Evolutionary conservation across 2,329 filamentous ascomycete genomes (phyloP).

Genomic region (Xylogone sp.): DNA sequence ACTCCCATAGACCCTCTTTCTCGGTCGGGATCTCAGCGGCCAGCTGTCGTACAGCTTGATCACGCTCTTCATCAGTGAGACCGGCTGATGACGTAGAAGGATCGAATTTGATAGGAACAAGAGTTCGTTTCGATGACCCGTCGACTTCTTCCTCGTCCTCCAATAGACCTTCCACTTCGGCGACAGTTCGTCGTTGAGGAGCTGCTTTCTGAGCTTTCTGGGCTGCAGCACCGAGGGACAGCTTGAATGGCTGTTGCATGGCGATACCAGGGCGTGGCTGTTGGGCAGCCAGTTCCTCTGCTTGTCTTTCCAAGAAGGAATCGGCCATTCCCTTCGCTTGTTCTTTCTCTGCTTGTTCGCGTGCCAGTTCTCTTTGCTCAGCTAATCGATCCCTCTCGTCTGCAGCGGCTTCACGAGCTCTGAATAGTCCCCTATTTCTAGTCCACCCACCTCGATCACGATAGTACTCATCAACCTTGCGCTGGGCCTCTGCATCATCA

Average conservation of each 20-base stretch:
- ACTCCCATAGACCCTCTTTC: conserved; percentile 84
- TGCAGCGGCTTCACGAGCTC: conserved; percentile 67
- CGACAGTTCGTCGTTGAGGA: conserved; percentile 71
- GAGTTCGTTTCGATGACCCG: conserved; percentile 63
- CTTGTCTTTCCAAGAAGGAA: conserved; percentile 83
- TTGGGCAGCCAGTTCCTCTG: conserved; percentile 65
- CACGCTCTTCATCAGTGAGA: conserved; percentile 83
- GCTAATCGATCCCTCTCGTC: conserved; percentile 80
- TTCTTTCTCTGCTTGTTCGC: conserved; percentile 68
- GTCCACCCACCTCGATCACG: conserved; percentile 81
- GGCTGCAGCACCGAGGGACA: conserved; percentile 85
- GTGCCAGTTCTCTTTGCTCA: conserved; percentile 71
- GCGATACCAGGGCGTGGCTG: conserved; percentile 31
- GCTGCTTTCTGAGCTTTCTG: conserved; percentile 63
- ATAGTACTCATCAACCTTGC: conserved; percentile 79
- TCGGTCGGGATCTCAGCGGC: conserved; percentile 88
- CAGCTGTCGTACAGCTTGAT: conserved; percentile 74
- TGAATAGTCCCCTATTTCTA: conserved; percentile 71
- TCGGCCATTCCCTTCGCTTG: conserved; percentile 82
- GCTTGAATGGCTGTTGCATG: conserved; percentile 79
- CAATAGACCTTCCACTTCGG: conserved; percentile 88
- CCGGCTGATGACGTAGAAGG: conserved; percentile 55
- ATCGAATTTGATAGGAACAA: conserved; percentile 81
- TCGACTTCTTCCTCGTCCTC: conserved; percentile 91
- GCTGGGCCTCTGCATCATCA: conserved; percentile 75